Evolutionary conservation across 169 alveolate species (phyloP).

Genomic region (Neospora caninum): DNA sequence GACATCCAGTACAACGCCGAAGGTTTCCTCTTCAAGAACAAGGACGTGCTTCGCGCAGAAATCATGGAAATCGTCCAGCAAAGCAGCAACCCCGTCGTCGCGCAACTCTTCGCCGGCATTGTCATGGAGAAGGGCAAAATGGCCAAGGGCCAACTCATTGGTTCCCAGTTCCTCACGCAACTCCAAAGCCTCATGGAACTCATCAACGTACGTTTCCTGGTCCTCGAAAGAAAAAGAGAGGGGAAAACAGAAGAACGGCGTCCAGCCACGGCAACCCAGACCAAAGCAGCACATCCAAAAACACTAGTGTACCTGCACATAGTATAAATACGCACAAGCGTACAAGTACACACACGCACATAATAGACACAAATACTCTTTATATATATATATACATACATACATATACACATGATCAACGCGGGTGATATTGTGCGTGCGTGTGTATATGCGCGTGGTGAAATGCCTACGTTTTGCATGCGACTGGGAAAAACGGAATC

Average conservation of each 20-base stretch:
- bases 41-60: slow-evolving; percentile 90
- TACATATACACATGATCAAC: background rate
- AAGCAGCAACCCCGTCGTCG: slow-evolving; percentile 80
- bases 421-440: background rate
- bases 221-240: too few relatives aligned
- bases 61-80: slow-evolving; percentile 86
- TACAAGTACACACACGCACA: background rate
- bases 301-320: too few relatives aligned
- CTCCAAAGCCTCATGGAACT: slow-evolving; percentile 86
- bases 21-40: slow-evolving; percentile 87
- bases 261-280: too few relatives aligned
- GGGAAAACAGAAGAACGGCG: too few relatives aligned
- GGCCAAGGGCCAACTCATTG: slow-evolving; percentile 91
- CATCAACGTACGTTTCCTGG: slow-evolving; percentile 71
- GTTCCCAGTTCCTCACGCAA: slow-evolving; percentile 90
- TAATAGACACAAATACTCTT: too few relatives aligned
- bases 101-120: slow-evolving; percentile 83
- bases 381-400: background rate
- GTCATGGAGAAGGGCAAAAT: slow-evolving; percentile 88
- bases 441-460: background rate
- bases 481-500: too few relatives aligned
- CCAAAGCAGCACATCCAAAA: too few relatives aligned
- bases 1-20: slow-evolving; percentile 88
- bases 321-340: too few relatives aligned
- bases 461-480: background rate